Base-by-base conservation (phyloP, 345 rosid genomes). In the Rhizophora apiculata region DNA sequence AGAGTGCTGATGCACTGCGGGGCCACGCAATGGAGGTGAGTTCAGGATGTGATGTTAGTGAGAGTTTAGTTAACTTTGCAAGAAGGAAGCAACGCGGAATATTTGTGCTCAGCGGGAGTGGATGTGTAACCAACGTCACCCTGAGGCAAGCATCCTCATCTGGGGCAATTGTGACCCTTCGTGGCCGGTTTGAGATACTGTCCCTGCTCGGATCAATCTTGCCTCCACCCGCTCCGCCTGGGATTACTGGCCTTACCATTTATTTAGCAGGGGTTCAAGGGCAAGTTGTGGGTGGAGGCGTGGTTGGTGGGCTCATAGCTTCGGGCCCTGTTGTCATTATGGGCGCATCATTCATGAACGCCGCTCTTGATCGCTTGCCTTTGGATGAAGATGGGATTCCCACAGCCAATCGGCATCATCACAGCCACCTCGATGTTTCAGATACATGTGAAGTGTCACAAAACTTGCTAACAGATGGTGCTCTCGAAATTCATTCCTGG, bases 181-280 rank as follows among this genome's bases (percentile, higher is more conserved):
- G 88, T 2, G 99, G 99, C 61, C 90, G 99, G 62, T 95, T 87
- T 32, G 99, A 92, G 87, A 95, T 95, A 63, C 92, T 95, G 10
- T 92, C 99, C 0, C 73, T 95, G 84, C 89, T 90, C 0, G 99
- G 99, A 22, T 92, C 97, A 0, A 82, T 92, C 82, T 81, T 95
- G 79, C 98, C 96, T 9, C 97, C 95, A 8, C 97, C 96, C 1
- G 90, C 97, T 62, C 97, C 97, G 0, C 89, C 87, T 0, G 97
- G 96, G 32, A 85, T 94, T 52, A 88, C 89, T 0, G 97, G 98
- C 67, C 76, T 94, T 16, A 91, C 93, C 64, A 84, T 94, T 72
- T 91, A 91, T 85, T 70, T 94, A n/a, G 89, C 97, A 18, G 97
- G 98, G 64, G 85, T 88, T 51, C 98, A 89, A 62, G 98, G 98